phyloP scores from a whole-genome alignment of 805 yeast genomes.

The Phaffomyces antillensis region DNA sequence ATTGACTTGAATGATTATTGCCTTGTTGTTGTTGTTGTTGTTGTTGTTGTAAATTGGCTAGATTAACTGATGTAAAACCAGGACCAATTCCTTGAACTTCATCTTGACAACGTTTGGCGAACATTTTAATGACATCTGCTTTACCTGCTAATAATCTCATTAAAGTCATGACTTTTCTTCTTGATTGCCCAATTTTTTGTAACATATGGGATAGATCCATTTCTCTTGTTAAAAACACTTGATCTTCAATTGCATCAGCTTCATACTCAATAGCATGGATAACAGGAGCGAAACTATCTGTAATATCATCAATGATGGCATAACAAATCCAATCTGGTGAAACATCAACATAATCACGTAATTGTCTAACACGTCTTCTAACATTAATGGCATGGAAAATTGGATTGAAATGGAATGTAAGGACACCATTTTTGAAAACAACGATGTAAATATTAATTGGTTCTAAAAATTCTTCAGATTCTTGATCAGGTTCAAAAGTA shows the following conservation, averaged over 20 bases:
- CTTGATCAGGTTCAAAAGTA: slow-evolving; percentile 83
- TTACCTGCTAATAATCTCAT: slow-evolving; percentile 87
- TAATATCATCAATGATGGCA: slow-evolving; percentile 76
- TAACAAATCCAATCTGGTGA: slow-evolving; percentile 79
- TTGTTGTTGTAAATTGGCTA: slow-evolving; percentile 14
- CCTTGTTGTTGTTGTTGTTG: slow-evolving; percentile 1
- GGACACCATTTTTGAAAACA: slow-evolving; percentile 84
- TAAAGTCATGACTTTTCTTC: slow-evolving; percentile 87
- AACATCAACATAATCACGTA: slow-evolving; percentile 71
- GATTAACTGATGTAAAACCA: slow-evolving; percentile 27
- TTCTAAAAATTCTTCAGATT: slow-evolving; percentile 75
- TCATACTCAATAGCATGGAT: slow-evolving; percentile 72
- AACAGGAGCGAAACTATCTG: slow-evolving; percentile 80
- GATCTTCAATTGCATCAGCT: slow-evolving; percentile 72
- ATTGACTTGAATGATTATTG: background rate
- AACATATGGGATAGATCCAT: slow-evolving; percentile 72
- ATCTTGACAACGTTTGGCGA: slow-evolving; percentile 91
- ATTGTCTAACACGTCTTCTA: slow-evolving; percentile 73
- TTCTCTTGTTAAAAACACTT: slow-evolving; percentile 75
- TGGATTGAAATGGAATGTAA: slow-evolving; percentile 90
- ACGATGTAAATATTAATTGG: slow-evolving; percentile 77
- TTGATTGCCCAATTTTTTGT: slow-evolving; percentile 76
- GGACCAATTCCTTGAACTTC: slow-evolving; percentile 33
- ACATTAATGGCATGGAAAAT: slow-evolving; percentile 93
- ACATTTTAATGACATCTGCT: slow-evolving; percentile 94